Conservation (phyloP, 2,329 filamentous ascomycete genomes). For the Cucurbitaria berberidis region DNA sequence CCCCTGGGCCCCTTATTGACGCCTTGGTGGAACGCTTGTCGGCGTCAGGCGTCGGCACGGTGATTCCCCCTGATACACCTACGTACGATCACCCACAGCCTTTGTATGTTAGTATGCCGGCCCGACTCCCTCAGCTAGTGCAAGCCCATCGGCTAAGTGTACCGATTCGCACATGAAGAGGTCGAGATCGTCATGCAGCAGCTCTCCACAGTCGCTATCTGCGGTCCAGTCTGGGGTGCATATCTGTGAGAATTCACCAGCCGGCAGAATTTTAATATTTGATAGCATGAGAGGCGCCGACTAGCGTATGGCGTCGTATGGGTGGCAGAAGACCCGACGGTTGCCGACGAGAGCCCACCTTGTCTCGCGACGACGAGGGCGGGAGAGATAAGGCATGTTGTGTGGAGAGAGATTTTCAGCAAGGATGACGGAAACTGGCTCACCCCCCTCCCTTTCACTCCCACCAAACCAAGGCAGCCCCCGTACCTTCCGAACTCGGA, state of each 20-base stretch:
- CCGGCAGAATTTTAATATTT: background rate
- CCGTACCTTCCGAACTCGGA: constrained; percentile 20
- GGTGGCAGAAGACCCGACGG: constrained; percentile 4
- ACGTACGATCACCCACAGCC: background rate
- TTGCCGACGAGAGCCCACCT: constrained; percentile 6
- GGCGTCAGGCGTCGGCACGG: constrained; percentile 1
- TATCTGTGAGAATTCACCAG: constrained; percentile 13
- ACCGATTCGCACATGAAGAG: constrained; percentile 22
- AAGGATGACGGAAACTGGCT: constrained; percentile 21
- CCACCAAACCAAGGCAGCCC: too few relatives aligned
- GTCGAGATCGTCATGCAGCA: constrained; percentile 27
- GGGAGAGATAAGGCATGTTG: constrained; percentile 15
- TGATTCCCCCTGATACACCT: background rate
- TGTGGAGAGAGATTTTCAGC: constrained; percentile 19
- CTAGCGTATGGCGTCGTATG: background rate
- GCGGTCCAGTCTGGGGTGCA: constrained; percentile 37
- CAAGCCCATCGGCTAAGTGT: constrained; percentile 18
- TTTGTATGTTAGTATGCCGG: constrained; percentile 1
- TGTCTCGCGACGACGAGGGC: background rate
- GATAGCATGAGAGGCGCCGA: background rate
- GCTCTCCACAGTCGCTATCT: constrained; percentile 2
- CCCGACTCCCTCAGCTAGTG: constrained; percentile 11
- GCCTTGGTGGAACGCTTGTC: background rate
- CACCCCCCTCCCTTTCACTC: background rate
- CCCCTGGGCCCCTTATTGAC: too few relatives aligned